Base-by-base conservation (phyloP, 108 stramenopile genomes). In the Hondaea fermentalgiana region DNA sequence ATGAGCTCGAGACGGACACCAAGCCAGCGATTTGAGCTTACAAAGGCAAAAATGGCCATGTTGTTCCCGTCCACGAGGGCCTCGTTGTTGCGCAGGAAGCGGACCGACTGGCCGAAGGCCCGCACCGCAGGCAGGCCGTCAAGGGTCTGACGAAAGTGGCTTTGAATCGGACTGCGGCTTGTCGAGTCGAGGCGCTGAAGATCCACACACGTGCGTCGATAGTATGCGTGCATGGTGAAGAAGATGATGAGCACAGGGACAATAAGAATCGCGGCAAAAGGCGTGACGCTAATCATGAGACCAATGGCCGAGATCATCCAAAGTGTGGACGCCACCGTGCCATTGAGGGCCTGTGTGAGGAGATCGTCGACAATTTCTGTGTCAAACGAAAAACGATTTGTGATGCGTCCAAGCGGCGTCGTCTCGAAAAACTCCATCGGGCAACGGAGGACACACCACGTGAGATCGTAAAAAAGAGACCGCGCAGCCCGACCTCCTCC, bases 351-450 rank as follows among this genome's bases (percentile, higher is more conserved):
- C 17, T 87, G 71, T 19, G 55, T 53, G 29, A 91, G 72, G 4
- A 45, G 5, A 17, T 69, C 64, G 88, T 94, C 94, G 43, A 94
- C 25, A 60, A 96, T 95, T 88, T 97, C 95, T 14, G 95, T 92
- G 90, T 98, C 97, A 90, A 96, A 97, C 10, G 96, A 96, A 90
- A 99, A 98, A 28, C 98, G 93, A 89, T 97, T 98, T 42, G 97
- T 87, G 58, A 98, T 95, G 21, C 98, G 94, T 42, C 98, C 98
- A 89, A 97, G 92, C 4, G 98, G 98, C 10, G 96, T 97, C 4
- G 96, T 96, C 90, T 99, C 98, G 90, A 98, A 99, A 91, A 96
- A 98, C n/a, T 92, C 89, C 94, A 96, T 93, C 12, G 95, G 96
- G 44, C 95, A 95, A 35, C 89, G 88, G 3, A 96, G 91, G 4